phyloP scores from a whole-genome alignment of 2,329 filamentous ascomycete species.

The Ophiostoma sp. region DNA sequence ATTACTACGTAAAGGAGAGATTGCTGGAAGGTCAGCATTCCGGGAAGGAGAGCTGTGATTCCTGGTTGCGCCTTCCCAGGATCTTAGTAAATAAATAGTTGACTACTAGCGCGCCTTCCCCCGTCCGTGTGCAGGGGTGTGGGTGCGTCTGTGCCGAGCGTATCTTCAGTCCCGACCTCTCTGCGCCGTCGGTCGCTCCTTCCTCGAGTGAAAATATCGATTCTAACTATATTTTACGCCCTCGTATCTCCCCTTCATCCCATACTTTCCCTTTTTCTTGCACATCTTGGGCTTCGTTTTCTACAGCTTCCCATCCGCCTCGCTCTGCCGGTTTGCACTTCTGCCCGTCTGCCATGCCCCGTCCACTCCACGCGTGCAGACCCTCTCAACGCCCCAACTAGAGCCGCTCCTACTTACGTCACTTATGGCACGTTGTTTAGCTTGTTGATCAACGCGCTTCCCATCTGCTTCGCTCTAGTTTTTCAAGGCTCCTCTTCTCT shows the following conservation, averaged over 20 bases:
- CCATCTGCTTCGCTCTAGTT: background rate
- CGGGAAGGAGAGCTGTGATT: slow-evolving; percentile 7
- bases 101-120: slow-evolving; percentile 14
- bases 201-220: background rate
- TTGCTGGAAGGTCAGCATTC: background rate
- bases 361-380: background rate
- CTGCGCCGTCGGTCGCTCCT: background rate
- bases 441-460: slow-evolving; percentile 5
- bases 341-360: background rate
- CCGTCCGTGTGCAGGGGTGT: background rate
- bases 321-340: background rate
- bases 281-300: slow-evolving; percentile 5
- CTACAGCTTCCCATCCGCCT: background rate
- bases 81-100: background rate
- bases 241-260: background rate
- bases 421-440: slow-evolving; percentile 9
- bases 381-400: background rate
- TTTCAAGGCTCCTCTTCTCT: background rate
- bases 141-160: background rate
- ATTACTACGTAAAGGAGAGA: background rate
- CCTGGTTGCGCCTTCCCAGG: slow-evolving; percentile 5
- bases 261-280: background rate
- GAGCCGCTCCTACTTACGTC: slow-evolving; percentile 8
- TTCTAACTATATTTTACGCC: background rate
- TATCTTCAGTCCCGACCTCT: slow-evolving; percentile 6